phyloP scores from a whole-genome alignment of 148 eudicot species.

The Simmondsia chinensis region DNA sequence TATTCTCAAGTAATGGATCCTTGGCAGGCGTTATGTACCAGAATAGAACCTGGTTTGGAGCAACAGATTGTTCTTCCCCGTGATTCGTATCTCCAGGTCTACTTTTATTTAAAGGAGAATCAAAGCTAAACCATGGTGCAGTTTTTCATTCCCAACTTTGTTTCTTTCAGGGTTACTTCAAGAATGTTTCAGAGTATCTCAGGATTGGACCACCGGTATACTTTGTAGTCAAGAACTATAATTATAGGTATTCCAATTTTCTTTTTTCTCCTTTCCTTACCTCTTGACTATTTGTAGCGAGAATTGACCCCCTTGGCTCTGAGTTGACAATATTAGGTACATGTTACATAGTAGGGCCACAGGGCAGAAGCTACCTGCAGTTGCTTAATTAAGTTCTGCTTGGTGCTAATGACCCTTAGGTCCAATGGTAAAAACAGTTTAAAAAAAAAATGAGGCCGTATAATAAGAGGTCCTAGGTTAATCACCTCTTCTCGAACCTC shows the following conservation, averaged over 20 bases:
- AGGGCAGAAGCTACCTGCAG: too few species aligned
- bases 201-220: slow-evolving; percentile 93
- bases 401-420: too few species aligned
- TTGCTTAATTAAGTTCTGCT: too few species aligned
- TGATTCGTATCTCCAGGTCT: slow-evolving; percentile 97
- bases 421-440: too few species aligned
- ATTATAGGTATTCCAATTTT: slow-evolving; percentile 58
- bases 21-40: slow-evolving; percentile 81
- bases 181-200: slow-evolving; percentile 60
- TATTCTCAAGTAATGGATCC: slow-evolving; percentile 4
- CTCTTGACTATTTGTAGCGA: too few species aligned
- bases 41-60: slow-evolving; percentile 96
- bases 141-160: slow-evolving; percentile 5
- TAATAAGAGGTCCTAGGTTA: too few species aligned
- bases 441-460: too few species aligned
- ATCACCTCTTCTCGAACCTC: too few species aligned
- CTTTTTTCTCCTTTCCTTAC: not conserved
- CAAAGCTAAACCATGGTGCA: slow-evolving; percentile 4
- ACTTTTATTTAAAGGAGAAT: not conserved
- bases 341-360: too few species aligned
- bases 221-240: slow-evolving; percentile 79
- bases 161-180: slow-evolving; percentile 68
- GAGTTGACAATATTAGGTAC: too few species aligned
- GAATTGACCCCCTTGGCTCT: too few species aligned
- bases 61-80: slow-evolving; percentile 98